phyloP scores from a whole-genome alignment of 2,329 filamentous ascomycete genomes.

The Trichoderma gracile region DNA sequence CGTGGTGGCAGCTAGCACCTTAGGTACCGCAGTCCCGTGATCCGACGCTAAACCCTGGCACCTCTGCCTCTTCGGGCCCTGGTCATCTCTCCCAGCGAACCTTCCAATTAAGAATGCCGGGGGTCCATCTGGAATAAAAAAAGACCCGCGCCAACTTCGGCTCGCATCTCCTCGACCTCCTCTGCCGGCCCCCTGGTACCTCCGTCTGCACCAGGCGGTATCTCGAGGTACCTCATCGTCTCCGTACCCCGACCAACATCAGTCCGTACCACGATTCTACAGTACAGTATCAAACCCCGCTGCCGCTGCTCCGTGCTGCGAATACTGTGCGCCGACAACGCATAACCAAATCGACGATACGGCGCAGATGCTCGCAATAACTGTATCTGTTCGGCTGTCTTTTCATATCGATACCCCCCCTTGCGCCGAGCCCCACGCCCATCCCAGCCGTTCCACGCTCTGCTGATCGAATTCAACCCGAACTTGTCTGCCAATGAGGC shows the following conservation, averaged over 20 bases:
- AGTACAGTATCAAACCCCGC: constrained; percentile 2
- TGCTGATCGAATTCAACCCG: not conserved
- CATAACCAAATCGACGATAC: not conserved
- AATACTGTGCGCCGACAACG: constrained; percentile 21
- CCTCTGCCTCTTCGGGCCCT: not conserved
- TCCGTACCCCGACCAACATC: not conserved
- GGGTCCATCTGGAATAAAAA: not conserved
- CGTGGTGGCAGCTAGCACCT: too few relatives aligned
- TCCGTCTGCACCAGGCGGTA: too few relatives aligned
- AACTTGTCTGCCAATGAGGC: not conserved
- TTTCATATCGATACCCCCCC: constrained; percentile 16
- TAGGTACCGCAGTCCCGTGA: constrained; percentile 6
- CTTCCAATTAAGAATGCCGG: constrained; percentile 13
- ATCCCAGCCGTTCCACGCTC: not conserved
- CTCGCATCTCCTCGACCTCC: constrained; percentile 9
- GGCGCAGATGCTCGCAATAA: not conserved
- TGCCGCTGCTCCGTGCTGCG: constrained; percentile 8
- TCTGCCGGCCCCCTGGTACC: constrained; percentile 6
- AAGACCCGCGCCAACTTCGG: constrained; percentile 24
- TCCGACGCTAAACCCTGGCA: constrained; percentile 19
- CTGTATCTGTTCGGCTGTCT: not conserved
- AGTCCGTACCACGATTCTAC: not conserved
- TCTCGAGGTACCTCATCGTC: not conserved
- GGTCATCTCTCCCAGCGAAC: not conserved
- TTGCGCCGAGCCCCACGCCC: constrained; percentile 13